These are phyloP conservation scores for Yamadazyma conglobata DNA, from an alignment of 1,139 yeast genomes.

Conservation along the genomic window DNA sequence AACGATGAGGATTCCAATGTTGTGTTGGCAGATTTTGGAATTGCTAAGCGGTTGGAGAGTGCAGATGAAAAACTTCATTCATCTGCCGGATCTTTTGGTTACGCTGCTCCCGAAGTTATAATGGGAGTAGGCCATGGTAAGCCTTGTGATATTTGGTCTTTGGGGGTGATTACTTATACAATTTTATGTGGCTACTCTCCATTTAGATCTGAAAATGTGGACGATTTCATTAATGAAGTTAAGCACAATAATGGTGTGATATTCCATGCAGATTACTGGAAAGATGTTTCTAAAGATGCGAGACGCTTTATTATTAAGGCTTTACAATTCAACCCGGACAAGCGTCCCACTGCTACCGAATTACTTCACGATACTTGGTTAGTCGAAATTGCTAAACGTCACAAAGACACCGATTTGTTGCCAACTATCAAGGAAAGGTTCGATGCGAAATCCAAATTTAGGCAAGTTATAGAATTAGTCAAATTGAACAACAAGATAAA, in stretches of 20 bases:
- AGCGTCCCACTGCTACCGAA: constrained; percentile 65
- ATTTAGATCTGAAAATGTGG: constrained; percentile 78
- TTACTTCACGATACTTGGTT: constrained; percentile 73
- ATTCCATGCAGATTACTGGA: constrained; percentile 89
- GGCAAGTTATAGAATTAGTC: constrained; percentile 82
- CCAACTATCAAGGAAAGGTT: constrained; percentile 68
- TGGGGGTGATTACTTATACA: constrained; percentile 90
- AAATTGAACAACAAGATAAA: constrained; percentile 70
- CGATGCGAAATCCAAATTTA: constrained; percentile 80
- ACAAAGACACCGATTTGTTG: constrained; percentile 58
- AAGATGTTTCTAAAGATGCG: constrained; percentile 69
- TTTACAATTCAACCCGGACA: constrained; percentile 59
- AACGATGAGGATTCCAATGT: constrained; percentile 54
- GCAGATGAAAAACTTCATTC: constrained; percentile 65
- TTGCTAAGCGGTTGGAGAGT: constrained; percentile 66
- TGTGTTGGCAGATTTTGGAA: constrained; percentile 90
- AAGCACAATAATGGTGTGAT: constrained; percentile 64
- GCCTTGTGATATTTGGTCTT: constrained; percentile 90
- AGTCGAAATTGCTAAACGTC: constrained; percentile 43
- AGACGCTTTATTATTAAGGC: constrained; percentile 67
- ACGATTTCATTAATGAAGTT: constrained; percentile 79
- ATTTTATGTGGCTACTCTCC: constrained; percentile 91
- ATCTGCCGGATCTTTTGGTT: constrained; percentile 89
- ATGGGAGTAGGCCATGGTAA: constrained; percentile 79
- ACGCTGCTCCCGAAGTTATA: constrained; percentile 91